Evolutionary conservation across 768 basidiomycete genomes (phyloP), one percentile per base, ranked within the genome.

Genomic region (Infundibulicybe gibba): DNA sequence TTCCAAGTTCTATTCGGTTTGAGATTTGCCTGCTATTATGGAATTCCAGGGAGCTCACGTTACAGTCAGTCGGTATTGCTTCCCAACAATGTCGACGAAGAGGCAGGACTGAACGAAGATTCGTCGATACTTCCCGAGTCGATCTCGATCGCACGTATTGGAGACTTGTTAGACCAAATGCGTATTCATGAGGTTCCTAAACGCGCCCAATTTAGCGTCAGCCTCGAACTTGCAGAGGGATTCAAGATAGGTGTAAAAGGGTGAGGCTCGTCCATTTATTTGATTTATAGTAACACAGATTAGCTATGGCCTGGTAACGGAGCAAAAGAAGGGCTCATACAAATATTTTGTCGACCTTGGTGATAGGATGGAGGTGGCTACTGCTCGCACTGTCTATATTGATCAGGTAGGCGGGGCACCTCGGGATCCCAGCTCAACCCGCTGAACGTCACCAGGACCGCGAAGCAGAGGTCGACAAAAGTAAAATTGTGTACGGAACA

Each of bases 291-390:
- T 16, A 25, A 25, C 25, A 25, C 25, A 25, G 8, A 47, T 43
- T 48, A 97, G 93, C 40, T 99, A 95, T 63, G 85, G 90, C 8
- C 66, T 95, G 38, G 77, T 98, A 13, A 90, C 90, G 1, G 86
- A 94, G 58, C 92, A 94, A 66, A 88, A 79, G 62, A 94, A 87
- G 63, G 88, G 90, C 0, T 45, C 73, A 4, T 87, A 92, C 62
- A 87, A 81, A 59, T 90, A 92, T 58, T 94, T 97, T 50, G 78
- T 82, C 32, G 90, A 90, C 57, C 75, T 80, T 48, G 91, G 81
- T 40, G 84, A 84, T 59, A 72, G 74, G 50, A 86, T 83, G 85
- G 88, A 87, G 54, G 84, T 89, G 43, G 91, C 85, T 0, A 69
- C 74, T 37, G 74, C 75, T 43, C 80, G 80, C 58, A 89, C 90